A percentile compares a stretch with the other conserved stretches of the same genome.
These are phyloP conservation scores for Globisporangium paroecandrum DNA, from an alignment of 352 stramenopile species.

Conservation along the genomic window DNA sequence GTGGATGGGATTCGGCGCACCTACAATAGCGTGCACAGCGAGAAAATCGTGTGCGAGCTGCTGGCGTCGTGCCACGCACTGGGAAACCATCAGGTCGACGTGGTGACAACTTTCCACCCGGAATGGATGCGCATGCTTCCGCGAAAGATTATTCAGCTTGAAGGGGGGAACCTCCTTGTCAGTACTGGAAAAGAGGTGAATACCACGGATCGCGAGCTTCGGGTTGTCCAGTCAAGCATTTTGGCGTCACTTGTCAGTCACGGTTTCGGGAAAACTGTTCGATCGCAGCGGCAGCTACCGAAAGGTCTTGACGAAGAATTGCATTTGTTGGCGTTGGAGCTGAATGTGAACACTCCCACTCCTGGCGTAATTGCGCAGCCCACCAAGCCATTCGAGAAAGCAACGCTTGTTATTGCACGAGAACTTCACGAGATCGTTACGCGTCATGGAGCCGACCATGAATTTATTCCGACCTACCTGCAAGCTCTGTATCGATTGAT, in stretches of 20 bases:
- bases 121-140: conserved; percentile 72
- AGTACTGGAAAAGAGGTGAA: conserved; percentile 35
- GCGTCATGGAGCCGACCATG: conserved; percentile 53
- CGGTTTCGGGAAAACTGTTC: conserved; percentile 60
- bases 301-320: conserved; percentile 70
- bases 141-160: conserved; percentile 64
- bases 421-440: conserved; percentile 69
- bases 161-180: conserved; percentile 56
- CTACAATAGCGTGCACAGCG: conserved; percentile 59
- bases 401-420: conserved; percentile 52
- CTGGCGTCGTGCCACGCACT: conserved; percentile 71
- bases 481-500: conserved; percentile 72
- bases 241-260: conserved; percentile 55
- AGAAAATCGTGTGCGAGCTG: conserved; percentile 77
- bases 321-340: conserved; percentile 65
- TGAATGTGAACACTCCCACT: conserved; percentile 78
- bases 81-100: conserved; percentile 63
- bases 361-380: conserved; percentile 66
- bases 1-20: conserved; percentile 68
- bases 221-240: conserved; percentile 59
- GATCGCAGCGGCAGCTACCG: conserved; percentile 58
- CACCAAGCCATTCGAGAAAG: conserved; percentile 79
- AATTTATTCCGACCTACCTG: conserved; percentile 72
- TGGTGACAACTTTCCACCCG: conserved; percentile 41
- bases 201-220: conserved; percentile 66